Evolutionary conservation across 371 early-diverging fungal genomes (phyloP).

Genomic region (Rhizopus microsporus): DNA sequence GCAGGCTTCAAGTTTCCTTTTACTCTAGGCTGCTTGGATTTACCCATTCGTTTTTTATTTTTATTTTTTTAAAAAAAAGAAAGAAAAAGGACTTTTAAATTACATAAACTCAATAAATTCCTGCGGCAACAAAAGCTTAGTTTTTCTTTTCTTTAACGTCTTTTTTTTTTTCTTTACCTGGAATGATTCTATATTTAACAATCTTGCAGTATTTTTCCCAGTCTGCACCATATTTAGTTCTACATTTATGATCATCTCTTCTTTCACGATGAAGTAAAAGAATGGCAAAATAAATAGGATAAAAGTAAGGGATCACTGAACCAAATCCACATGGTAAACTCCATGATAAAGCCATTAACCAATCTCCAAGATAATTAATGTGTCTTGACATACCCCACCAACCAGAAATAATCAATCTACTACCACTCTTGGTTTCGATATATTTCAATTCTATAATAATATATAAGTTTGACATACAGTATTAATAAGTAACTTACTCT

Average conservation of each 20-base stretch:
- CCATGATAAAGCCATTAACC: slow-evolving; percentile 85
- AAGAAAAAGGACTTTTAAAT: slow-evolving; percentile 2
- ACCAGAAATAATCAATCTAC: slow-evolving; percentile 79
- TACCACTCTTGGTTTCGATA: slow-evolving; percentile 79
- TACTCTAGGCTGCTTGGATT: slow-evolving; percentile 56
- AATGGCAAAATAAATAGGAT: slow-evolving; percentile 86
- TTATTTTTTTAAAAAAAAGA: background rate
- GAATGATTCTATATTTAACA: slow-evolving; percentile 87
- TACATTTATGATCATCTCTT: slow-evolving; percentile 90
- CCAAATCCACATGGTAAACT: slow-evolving; percentile 69
- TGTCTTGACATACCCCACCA: slow-evolving; percentile 96
- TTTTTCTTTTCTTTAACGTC: background rate
- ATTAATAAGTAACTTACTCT: background rate
- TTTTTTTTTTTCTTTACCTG: slow-evolving; percentile 43
- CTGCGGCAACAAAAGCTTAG: slow-evolving; percentile 4
- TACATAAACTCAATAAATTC: slow-evolving; percentile 4
- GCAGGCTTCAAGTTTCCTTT: slow-evolving; percentile 74
- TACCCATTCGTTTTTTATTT: slow-evolving; percentile 34
- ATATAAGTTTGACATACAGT: background rate
- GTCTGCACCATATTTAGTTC: slow-evolving; percentile 86
- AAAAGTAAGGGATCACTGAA: slow-evolving; percentile 88
- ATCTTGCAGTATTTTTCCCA: slow-evolving; percentile 88
- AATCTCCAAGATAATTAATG: slow-evolving; percentile 91
- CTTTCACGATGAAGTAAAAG: slow-evolving; percentile 86
- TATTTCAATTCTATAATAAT: slow-evolving; percentile 67